Percentiles rank a stretch among this genome's conserved stretches.
phyloP scores from a whole-genome alignment of 257 asterid genomes.

The Jacaranda copaia region DNA sequence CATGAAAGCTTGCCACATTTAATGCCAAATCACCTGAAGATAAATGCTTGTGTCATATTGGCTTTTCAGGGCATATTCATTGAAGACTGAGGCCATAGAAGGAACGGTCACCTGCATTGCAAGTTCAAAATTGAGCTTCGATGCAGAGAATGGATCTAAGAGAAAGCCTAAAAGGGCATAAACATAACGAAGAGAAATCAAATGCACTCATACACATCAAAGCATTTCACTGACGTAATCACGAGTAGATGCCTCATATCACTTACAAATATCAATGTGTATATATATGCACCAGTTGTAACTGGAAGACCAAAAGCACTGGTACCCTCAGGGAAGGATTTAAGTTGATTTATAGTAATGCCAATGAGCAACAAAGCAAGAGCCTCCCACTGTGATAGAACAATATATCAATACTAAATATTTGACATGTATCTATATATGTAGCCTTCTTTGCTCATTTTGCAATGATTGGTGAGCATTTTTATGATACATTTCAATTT shows the following conservation, averaged over 20 bases:
- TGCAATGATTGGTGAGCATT: slow-evolving; percentile 15
- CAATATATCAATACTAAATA: slow-evolving; percentile 29
- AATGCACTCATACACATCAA: slow-evolving; percentile 21
- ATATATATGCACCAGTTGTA: slow-evolving; percentile 79
- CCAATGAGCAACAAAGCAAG: slow-evolving; percentile 97
- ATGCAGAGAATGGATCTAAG: too few relatives aligned
- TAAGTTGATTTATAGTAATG: slow-evolving; percentile 89
- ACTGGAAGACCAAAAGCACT: slow-evolving; percentile 85
- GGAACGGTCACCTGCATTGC: slow-evolving; percentile 88
- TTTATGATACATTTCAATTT: background rate
- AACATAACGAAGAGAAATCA: background rate
- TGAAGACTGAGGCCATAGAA: slow-evolving; percentile 95
- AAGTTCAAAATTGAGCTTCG: background rate
- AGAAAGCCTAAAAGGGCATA: slow-evolving; percentile 9
- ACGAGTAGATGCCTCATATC: slow-evolving; percentile 34
- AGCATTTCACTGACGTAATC: slow-evolving; percentile 14
- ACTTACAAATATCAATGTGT: slow-evolving; percentile 94
- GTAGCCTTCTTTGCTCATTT: slow-evolving; percentile 29
- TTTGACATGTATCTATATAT: slow-evolving; percentile 26
- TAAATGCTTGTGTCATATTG: slow-evolving; percentile 97
- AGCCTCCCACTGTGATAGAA: slow-evolving; percentile 88
- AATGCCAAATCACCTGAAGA: slow-evolving; percentile 71
- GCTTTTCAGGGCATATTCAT: slow-evolving; percentile 96
- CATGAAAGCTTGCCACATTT: slow-evolving; percentile 14
- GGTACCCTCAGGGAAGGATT: slow-evolving; percentile 80